Conservation (phyloP, 805 yeast species). For the Torulaspora franciscae region DNA sequence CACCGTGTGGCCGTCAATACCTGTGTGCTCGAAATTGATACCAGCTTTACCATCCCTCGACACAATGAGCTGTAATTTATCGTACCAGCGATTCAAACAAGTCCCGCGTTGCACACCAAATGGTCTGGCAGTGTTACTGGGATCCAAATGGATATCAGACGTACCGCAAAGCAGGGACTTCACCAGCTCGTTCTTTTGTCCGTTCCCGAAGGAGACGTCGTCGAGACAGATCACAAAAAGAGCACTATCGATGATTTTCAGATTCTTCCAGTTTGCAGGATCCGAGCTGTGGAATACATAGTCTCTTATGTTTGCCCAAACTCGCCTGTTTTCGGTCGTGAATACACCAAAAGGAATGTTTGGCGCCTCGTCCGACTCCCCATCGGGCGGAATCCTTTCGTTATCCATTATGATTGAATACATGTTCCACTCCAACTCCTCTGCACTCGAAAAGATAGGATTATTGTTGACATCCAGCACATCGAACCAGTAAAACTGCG, state of each 20-base stretch:
- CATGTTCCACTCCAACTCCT: constrained; percentile 69
- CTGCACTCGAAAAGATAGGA: constrained; percentile 60
- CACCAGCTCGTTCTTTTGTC: constrained; percentile 55
- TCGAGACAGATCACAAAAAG: constrained; percentile 80
- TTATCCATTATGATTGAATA: constrained; percentile 76
- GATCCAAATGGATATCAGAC: constrained; percentile 56
- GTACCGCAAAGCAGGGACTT: constrained; percentile 87
- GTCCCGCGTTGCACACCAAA: constrained; percentile 86
- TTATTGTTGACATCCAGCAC: constrained; percentile 72
- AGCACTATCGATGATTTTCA: constrained; percentile 73
- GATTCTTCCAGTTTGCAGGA: constrained; percentile 59
- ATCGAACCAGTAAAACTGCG: constrained; percentile 94
- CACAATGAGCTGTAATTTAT: constrained; percentile 79
- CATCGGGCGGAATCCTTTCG: constrained; percentile 37
- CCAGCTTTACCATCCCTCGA: constrained; percentile 91
- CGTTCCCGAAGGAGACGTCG: constrained; percentile 51
- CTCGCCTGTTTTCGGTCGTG: constrained; percentile 82
- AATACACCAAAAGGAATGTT: constrained; percentile 83
- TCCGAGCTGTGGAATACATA: constrained; percentile 40
- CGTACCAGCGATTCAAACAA: constrained; percentile 93
- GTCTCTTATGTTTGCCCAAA: constrained; percentile 76
- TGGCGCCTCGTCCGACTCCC: constrained; percentile 50
- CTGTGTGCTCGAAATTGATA: constrained; percentile 88
- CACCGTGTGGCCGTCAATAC: constrained; percentile 94
- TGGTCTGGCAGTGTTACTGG: constrained; percentile 17